These are phyloP conservation scores for Plicaturopsis crispa DNA, from an alignment of 768 basidiomycete species.

Conservation along the genomic window DNA sequence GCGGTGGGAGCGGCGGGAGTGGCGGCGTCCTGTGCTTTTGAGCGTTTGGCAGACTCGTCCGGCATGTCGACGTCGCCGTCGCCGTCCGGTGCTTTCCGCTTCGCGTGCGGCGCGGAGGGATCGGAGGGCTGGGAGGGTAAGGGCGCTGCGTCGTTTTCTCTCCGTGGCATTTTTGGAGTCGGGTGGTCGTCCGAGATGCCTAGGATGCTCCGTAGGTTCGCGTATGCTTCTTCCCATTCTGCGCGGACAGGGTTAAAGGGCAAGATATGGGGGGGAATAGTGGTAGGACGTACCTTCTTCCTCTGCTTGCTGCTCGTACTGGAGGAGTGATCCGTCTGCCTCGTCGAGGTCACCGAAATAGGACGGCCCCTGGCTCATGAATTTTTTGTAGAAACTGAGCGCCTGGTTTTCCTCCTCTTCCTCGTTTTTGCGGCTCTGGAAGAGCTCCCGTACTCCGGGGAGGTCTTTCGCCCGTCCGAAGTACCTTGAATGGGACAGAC, in stretches of 20 bases:
- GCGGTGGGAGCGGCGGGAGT: slow-evolving; percentile 13
- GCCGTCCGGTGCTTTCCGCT: slow-evolving; percentile 47
- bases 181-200: slow-evolving; percentile 43
- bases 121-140: slow-evolving; percentile 11
- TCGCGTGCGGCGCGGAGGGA: slow-evolving; percentile 22
- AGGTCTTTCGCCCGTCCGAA: slow-evolving; percentile 96
- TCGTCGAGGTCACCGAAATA: slow-evolving; percentile 96
- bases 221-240: slow-evolving; percentile 65
- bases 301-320: slow-evolving; percentile 66
- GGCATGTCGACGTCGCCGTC: slow-evolving; percentile 31
- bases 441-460: slow-evolving; percentile 94
- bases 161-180: slow-evolving; percentile 42
- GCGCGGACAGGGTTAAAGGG: background rate
- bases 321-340: slow-evolving; percentile 52
- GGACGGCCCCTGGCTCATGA: slow-evolving; percentile 75
- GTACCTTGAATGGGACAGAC: slow-evolving; percentile 45
- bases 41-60: slow-evolving; percentile 16
- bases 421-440: slow-evolving; percentile 76
- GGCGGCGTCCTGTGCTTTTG: slow-evolving; percentile 14
- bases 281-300: slow-evolving; percentile 49
- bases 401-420: slow-evolving; percentile 85
- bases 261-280: background rate
- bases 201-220: slow-evolving; percentile 45
- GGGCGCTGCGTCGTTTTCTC: background rate
- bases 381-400: slow-evolving; percentile 76